Evolutionary conservation across 805 yeast species (phyloP), one percentile per base, ranked within the genome.

Genomic region (Ogataea ganodermae): DNA sequence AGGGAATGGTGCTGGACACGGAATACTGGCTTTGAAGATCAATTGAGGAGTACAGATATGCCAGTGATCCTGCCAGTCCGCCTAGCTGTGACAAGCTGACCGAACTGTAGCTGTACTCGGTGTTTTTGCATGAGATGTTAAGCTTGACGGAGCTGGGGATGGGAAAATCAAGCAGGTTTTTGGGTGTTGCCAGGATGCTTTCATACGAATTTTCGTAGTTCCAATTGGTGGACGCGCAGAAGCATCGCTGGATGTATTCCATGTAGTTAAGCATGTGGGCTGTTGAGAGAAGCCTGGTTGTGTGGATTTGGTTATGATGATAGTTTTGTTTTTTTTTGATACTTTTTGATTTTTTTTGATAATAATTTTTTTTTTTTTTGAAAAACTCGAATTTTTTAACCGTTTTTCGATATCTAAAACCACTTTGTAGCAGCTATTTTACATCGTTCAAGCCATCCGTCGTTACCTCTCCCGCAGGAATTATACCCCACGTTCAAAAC

Each of bases 161-260:
- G 2, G 73, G 63, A 68, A 92, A 92, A 50, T 88, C 87, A 7
- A 92, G 74, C 28, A 92, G 66, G 45, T 79, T 80, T 46, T 74
- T 76, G 0, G 92, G 80, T 0, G 90, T 81, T n/a, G 84, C 83
- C 2, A 84, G 79, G 17, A 92, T 74, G 56, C 84, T 81, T 44
- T 89, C 84, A 60, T 86, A 89, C 28, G 86, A 77, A 64, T 86
- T 86, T 53, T 87, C 89, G 48, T 80, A 79, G 56, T 84, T 81
- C 97, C 97, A 91, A 4, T 76, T 76, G 1, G 95, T 83, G 20
- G 84, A 65, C 31, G 72, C 67, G 63, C 84, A 79, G 68, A 87
- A 92, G 55, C 87, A 79, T 66, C 78, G 74, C 56, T 84, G 84
- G 26, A 92, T 78, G 65, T 84, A 86, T 57, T 92, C 96, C 96